phyloP scores from a whole-genome alignment of 179 eudicot species.

The Pouteria campechiana region DNA sequence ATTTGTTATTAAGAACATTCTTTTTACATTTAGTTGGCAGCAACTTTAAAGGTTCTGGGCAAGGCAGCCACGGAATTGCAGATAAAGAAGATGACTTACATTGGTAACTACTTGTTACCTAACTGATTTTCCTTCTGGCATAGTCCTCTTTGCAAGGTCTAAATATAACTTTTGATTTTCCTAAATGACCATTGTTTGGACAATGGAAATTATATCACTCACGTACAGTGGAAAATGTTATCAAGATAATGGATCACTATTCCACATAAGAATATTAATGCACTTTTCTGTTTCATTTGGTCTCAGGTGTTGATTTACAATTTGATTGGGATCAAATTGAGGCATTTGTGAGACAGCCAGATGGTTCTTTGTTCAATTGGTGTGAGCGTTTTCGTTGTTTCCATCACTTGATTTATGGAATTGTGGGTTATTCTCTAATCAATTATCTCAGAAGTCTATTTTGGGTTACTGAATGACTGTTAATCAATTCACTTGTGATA shows the following conservation, averaged over 20 bases:
- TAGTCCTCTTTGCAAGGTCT: no score
- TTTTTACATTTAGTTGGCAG: slow-evolving; percentile 57
- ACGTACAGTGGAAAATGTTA: no score
- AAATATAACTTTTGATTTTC: no score
- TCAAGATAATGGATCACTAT: no score
- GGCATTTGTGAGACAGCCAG: slow-evolving; percentile 69
- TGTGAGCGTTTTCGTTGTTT: slow-evolving; percentile 79
- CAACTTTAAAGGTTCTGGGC: slow-evolving; percentile 60
- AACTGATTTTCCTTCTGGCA: background rate
- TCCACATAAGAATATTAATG: no score
- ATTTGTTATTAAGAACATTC: background rate
- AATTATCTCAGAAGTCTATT: no score
- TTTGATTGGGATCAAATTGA: slow-evolving; percentile 77
- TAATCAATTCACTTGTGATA: no score
- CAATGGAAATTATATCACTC: no score
- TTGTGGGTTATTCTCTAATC: slow-evolving; percentile 39
- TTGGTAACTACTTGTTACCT: slow-evolving; percentile 26
- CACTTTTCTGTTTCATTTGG: slow-evolving; percentile 11
- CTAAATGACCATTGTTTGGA: no score
- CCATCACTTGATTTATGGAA: slow-evolving; percentile 50
- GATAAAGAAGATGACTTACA: slow-evolving; percentile 59
- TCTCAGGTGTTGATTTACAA: slow-evolving; percentile 73
- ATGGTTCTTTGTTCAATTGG: slow-evolving; percentile 96
- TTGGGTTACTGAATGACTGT: no score
- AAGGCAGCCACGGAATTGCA: slow-evolving; percentile 80